A percentile compares a stretch with the other conserved stretches of the same genome.
Conservation (phyloP, 2,329 filamentous ascomycete species). For the Orbilia blumenaviensis region DNA sequence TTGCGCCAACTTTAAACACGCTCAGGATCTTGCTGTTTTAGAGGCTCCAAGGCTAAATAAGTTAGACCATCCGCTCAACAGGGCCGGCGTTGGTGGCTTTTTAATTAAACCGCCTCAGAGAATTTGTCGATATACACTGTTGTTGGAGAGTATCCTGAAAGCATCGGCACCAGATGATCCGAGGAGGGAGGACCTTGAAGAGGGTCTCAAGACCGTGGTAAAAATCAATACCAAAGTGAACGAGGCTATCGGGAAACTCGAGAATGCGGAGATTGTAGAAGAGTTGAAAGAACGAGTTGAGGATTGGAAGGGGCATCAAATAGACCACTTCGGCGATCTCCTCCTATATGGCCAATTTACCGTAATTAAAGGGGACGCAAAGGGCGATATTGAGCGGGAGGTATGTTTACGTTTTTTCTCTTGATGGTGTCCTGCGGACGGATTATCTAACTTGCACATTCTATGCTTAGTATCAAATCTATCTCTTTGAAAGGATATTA, state of each 20-base stretch:
- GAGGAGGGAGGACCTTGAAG: constrained; percentile 75
- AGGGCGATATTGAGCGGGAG: constrained; percentile 90
- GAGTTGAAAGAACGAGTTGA: constrained; percentile 86
- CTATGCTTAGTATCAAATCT: constrained; percentile 83
- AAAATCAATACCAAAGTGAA: constrained; percentile 85
- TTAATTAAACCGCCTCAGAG: constrained; percentile 96
- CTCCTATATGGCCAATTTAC: constrained; percentile 89
- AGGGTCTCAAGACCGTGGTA: constrained; percentile 82
- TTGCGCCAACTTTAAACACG: constrained; percentile 75
- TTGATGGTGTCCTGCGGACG: too few species aligned
- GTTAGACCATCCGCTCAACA: constrained; percentile 56
- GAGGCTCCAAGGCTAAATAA: constrained; percentile 55
- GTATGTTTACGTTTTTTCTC: constrained; percentile 68
- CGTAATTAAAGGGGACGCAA: constrained; percentile 81
- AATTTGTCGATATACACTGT: constrained; percentile 89
- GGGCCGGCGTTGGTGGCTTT: constrained; percentile 70
- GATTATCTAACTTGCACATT: constrained; percentile 44
- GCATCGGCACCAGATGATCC: constrained; percentile 78
- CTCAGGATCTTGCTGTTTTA: constrained; percentile 57
- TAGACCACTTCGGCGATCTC: constrained; percentile 89
- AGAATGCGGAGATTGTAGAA: constrained; percentile 81
- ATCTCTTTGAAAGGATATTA: constrained; percentile 93
- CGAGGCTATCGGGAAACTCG: constrained; percentile 86
- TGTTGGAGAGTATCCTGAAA: constrained; percentile 83
- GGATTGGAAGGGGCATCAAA: constrained; percentile 93